Evolutionary conservation across 2,329 filamentous ascomycete genomes (phyloP).

Genomic region (Pseudomassariella vexata): DNA sequence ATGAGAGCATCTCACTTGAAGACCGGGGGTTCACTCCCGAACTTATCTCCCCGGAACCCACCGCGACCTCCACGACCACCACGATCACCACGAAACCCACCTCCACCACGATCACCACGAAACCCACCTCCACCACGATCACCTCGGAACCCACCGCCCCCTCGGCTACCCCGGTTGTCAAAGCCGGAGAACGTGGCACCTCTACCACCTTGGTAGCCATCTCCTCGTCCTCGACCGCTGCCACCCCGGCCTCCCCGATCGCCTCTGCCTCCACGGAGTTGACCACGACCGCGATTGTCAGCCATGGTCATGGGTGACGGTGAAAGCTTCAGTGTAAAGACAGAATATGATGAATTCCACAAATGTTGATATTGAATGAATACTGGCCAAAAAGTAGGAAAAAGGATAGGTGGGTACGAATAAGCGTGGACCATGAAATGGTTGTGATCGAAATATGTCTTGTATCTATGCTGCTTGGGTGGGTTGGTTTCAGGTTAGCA

Average conservation of each 20-base stretch:
- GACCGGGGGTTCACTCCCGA: constrained; percentile 16
- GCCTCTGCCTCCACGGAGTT: constrained; percentile 3
- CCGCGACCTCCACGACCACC: constrained; percentile 17
- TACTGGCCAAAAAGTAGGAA: no score
- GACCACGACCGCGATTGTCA: constrained; percentile 5
- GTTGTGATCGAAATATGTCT: no score
- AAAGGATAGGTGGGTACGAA: no score
- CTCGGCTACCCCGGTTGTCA: background rate
- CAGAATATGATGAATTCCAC: no score
- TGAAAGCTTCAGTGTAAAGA: no score
- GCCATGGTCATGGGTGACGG: background rate
- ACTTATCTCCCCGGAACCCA: constrained; percentile 12
- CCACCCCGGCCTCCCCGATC: constrained; percentile 5
- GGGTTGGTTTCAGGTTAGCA: no score
- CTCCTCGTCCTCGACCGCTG: constrained; percentile 4
- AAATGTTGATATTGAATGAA: no score
- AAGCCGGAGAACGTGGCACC: background rate
- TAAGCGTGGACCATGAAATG: no score
- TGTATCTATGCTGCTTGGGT: no score
- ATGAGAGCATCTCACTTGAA: constrained; percentile 22
- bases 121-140: constrained; percentile 6
- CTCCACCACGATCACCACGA: constrained; percentile 8
- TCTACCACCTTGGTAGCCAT: constrained; percentile 2
- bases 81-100: constrained; percentile 11
- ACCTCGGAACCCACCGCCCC: constrained; percentile 1